Evolutionary conservation across 192 early-diverging fungal genomes (phyloP).

Genomic region (Coemansia sp.): DNA sequence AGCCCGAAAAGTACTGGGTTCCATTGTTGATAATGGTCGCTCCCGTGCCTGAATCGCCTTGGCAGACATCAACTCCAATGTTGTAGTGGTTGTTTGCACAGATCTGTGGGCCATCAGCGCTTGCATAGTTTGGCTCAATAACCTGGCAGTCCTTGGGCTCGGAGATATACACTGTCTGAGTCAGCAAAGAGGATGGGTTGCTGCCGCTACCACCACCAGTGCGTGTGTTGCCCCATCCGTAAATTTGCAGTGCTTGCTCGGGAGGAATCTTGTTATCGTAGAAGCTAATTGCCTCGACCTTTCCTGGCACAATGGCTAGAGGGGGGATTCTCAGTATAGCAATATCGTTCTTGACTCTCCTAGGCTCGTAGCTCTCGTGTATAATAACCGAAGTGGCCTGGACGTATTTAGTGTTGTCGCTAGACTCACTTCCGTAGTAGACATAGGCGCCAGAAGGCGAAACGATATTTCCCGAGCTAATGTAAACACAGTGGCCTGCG

Average conservation of each 20-base stretch:
- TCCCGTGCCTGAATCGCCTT: slow-evolving; percentile 47
- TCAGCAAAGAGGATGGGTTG: slow-evolving; percentile 18
- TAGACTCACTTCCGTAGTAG: slow-evolving; percentile 23
- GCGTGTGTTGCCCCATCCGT: slow-evolving; percentile 41
- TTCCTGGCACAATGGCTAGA: slow-evolving; percentile 10
- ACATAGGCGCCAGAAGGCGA: slow-evolving; percentile 13
- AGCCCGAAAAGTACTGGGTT: slow-evolving; percentile 32
- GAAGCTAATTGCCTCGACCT: slow-evolving; percentile 21
- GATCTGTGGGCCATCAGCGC: slow-evolving; percentile 36
- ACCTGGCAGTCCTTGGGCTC: slow-evolving; percentile 42
- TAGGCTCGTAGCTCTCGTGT: slow-evolving; percentile 28
- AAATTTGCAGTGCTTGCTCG: slow-evolving; percentile 26
- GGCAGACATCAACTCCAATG: slow-evolving; percentile 47
- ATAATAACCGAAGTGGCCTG: slow-evolving; percentile 17
- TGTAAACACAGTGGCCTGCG: slow-evolving; percentile 38
- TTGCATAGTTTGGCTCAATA: slow-evolving; percentile 25
- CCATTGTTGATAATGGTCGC: slow-evolving; percentile 20
- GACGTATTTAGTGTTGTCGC: slow-evolving; percentile 10
- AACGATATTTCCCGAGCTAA: not conserved
- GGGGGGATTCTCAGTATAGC: slow-evolving; percentile 26
- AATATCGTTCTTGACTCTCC: slow-evolving; percentile 37
- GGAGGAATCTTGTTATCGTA: slow-evolving; percentile 25
- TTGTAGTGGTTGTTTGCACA: slow-evolving; percentile 43
- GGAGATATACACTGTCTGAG: slow-evolving; percentile 30
- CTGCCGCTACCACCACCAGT: slow-evolving; percentile 21